Conservation (phyloP, 306 rosid species). For the Quillaja saponaria region DNA sequence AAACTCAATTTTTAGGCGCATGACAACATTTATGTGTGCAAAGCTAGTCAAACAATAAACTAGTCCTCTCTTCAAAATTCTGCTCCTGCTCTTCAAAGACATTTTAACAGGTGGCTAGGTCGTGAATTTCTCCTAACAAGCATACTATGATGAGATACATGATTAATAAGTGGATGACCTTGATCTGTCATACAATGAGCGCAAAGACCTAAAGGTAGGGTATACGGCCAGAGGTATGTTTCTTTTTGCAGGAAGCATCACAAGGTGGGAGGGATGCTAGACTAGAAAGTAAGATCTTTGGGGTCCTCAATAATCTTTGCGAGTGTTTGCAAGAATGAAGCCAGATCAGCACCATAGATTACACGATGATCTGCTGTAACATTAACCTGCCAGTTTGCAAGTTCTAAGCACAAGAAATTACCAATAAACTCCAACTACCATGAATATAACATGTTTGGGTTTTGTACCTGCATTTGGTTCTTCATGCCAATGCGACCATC, state of each 20-base stretch:
- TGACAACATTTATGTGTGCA: background rate
- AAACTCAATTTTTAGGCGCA: background rate
- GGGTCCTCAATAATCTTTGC: conserved; percentile 90
- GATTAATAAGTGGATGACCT: background rate
- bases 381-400: conserved; percentile 65
- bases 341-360: conserved; percentile 90
- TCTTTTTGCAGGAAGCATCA: conserved; percentile 14
- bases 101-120: conserved; percentile 5
- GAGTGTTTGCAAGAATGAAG: conserved; percentile 89
- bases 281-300: conserved; percentile 90
- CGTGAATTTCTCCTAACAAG: conserved; percentile 11
- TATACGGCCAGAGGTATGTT: background rate
- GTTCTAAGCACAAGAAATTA: conserved; percentile 29
- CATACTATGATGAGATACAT: background rate
- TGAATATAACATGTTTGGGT: conserved; percentile 8
- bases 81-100: background rate
- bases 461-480: conserved; percentile 90
- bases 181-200: no score
- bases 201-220: no score
- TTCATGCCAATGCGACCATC: conserved; percentile 90
- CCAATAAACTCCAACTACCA: conserved; percentile 1
- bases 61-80: conserved; percentile 33
- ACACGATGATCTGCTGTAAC: conserved; percentile 98
- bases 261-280: conserved; percentile 22
- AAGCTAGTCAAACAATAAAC: background rate